Evolutionary conservation across 345 rosid species (phyloP).

Genomic region (Clausena lansium): DNA sequence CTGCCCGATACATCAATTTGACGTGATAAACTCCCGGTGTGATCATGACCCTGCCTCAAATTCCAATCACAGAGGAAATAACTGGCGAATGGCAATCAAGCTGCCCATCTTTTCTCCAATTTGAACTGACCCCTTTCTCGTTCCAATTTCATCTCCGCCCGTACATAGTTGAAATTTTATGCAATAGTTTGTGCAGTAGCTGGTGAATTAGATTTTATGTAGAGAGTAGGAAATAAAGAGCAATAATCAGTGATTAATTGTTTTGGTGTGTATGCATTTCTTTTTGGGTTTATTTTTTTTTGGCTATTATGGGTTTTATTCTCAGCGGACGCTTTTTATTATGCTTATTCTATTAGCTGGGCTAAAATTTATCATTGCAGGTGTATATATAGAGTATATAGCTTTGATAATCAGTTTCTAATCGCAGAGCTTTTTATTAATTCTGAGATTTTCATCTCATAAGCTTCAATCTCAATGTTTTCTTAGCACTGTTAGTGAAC

Average conservation of each 20-base stretch:
- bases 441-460: neutral
- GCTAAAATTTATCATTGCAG: neutral
- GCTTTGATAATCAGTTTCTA: neutral
- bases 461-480: neutral
- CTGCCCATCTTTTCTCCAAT: neutral
- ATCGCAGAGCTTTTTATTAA: neutral
- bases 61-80: neutral
- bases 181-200: conserved; percentile 17
- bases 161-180: conserved; percentile 4
- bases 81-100: neutral
- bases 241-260: conserved; percentile 4
- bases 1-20: neutral
- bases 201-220: conserved; percentile 5
- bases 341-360: neutral
- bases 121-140: neutral
- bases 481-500: neutral
- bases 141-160: neutral
- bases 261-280: conserved; percentile 2
- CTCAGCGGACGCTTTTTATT: neutral
- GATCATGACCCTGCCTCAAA: neutral
- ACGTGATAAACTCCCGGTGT: neutral
- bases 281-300: neutral
- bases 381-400: neutral
- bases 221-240: neutral
- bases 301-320: neutral